These are phyloP conservation scores for Pezicula carpinea DNA, from an alignment of 2,329 filamentous ascomycete genomes.

Conservation along the genomic window DNA sequence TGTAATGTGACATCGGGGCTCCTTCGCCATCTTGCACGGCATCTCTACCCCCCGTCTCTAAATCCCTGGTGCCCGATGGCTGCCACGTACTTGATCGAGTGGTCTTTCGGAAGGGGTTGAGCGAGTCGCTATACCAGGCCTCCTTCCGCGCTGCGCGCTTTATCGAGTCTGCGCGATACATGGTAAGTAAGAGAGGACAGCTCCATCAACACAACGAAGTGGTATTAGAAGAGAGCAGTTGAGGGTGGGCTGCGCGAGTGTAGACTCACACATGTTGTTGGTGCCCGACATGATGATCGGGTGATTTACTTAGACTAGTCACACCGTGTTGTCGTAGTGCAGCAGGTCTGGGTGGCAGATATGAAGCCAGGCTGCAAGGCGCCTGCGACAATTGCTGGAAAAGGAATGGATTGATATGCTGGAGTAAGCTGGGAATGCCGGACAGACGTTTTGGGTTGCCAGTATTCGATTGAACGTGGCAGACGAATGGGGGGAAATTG, in stretches of 20 bases:
- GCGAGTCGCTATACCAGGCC: slow-evolving; percentile 26
- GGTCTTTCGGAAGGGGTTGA: slow-evolving; percentile 25
- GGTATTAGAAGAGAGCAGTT: not conserved
- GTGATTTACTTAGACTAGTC: too few relatives aligned
- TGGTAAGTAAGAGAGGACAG: not conserved
- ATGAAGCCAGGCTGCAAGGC: too few relatives aligned
- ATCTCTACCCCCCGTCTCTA: slow-evolving; percentile 8
- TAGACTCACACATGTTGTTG: slow-evolving; percentile 1
- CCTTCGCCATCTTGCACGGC: slow-evolving; percentile 7
- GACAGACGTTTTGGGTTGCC: too few relatives aligned
- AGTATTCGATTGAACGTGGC: too few relatives aligned
- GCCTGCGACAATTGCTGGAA: too few relatives aligned
- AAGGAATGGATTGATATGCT: too few relatives aligned
- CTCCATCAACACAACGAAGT: not conserved
- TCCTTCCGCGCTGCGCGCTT: slow-evolving; percentile 24
- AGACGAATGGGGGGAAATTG: too few relatives aligned
- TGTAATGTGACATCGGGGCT: slow-evolving; percentile 1
- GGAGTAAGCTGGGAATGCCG: too few relatives aligned
- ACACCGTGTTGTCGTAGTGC: too few relatives aligned
- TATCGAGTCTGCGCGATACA: slow-evolving; percentile 2
- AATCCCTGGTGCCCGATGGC: slow-evolving; percentile 3
- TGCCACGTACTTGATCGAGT: slow-evolving; percentile 17
- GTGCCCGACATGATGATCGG: not conserved
- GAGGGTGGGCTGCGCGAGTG: not conserved
- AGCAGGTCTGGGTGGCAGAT: too few relatives aligned